Evolutionary conservation across 2,329 filamentous ascomycete species (phyloP).

Genomic region (Mycocentrospora acerina): DNA sequence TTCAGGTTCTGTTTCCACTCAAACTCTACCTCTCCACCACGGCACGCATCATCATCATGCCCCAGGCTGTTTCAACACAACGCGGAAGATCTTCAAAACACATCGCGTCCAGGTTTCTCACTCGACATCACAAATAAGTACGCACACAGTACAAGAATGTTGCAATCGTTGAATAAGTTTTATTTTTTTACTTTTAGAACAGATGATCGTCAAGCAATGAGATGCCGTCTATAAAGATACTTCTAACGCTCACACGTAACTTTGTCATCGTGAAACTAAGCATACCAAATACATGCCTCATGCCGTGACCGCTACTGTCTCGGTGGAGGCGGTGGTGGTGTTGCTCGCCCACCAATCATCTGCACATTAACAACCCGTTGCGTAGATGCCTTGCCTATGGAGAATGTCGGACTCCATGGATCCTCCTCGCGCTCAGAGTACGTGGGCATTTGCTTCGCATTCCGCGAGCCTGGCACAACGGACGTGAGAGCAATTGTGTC

Average conservation of each 20-base stretch:
- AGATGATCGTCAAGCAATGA: conserved; percentile 6
- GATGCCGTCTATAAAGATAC: conserved; percentile 5
- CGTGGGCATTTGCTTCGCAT: conserved; percentile 11
- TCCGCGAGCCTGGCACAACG: conserved; percentile 4
- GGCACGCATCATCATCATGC: no score
- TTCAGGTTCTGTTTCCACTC: no score
- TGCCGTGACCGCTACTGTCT: no score
- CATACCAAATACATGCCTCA: neutral
- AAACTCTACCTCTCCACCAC: no score
- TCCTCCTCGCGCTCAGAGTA: conserved; percentile 11
- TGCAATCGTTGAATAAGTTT: no score
- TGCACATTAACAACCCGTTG: conserved; percentile 14
- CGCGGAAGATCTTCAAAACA: no score
- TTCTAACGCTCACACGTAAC: conserved; percentile 6
- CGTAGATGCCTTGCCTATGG: conserved; percentile 15
- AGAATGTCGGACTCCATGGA: conserved; percentile 22
- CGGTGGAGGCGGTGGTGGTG: neutral
- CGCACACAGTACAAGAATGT: no score
- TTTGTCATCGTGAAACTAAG: conserved; percentile 3
- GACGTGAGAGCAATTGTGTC: conserved; percentile 22
- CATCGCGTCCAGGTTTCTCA: no score
- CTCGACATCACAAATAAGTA: no score
- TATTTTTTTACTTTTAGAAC: neutral
- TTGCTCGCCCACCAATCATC: conserved; percentile 15
- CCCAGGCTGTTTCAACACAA: no score